Evolutionary conservation across 805 yeast genomes (phyloP), one percentile per base, ranked within the genome.

Genomic region (Lipomyces sp.): DNA sequence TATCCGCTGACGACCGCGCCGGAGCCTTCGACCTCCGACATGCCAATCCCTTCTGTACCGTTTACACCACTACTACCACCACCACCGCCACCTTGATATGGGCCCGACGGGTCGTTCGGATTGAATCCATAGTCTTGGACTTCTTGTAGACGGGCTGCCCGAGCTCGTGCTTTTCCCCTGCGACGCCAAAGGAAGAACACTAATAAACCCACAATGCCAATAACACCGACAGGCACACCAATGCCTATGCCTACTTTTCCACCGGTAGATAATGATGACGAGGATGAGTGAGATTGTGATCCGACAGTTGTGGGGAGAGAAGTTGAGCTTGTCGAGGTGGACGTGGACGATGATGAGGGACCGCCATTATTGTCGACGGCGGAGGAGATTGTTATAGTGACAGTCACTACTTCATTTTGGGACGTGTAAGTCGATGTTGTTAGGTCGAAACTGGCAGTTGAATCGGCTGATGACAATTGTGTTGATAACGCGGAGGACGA

Each of bases 161-260:
- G 55, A 42, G 54, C 13, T 2, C n/a, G 15, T 15, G 37, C 33
- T 29, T 60, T 60, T 15, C 64, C 34, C 33, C 65, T 54, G 11
- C 63, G 62, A 48, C 70, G 53, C 33, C 33, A 45, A 57, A 62
- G 53, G 15, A 62, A 35, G 15, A 67, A 34, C 3, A 63, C 18
- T 7, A 59, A n/a, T 13, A 62, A 8, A 32, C 56, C 37, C 33
- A 57, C 64, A 32, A 67, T 35, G n/a, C 39, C 39, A 24, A 66
- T n/a, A 2, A 65, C 71, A 34, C 70, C 71, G 6, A 67, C 55
- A 6, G 69, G 63, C 4, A 67, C 69, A 42, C 67, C 71, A 33
- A 67, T 66, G 15, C 71, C 71, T 42, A 67, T 45, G 18, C 69
- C 71, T 18, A 67, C 53, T 34, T 67, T 67, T 18, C 68, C 66